These are phyloP conservation scores for Boletales sp. DNA, from an alignment of 768 basidiomycete genomes.

Conservation along the genomic window DNA sequence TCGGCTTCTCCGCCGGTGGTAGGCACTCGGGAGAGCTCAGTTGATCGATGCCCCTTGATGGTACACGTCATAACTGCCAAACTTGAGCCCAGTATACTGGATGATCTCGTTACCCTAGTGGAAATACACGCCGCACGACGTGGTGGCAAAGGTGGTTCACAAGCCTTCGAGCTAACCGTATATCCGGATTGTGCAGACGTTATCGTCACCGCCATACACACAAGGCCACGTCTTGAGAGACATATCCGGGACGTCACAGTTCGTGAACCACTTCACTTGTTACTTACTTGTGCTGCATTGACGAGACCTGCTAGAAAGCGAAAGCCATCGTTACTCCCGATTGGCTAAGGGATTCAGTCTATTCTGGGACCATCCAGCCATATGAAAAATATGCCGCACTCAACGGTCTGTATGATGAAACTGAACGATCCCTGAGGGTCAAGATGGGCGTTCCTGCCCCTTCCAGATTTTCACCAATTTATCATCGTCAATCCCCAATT, in stretches of 20 bases:
- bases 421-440: slow-evolving; percentile 37
- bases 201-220: slow-evolving; percentile 61
- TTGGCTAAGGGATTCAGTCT: slow-evolving; percentile 64
- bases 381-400: slow-evolving; percentile 59
- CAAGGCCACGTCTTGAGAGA: slow-evolving; percentile 65
- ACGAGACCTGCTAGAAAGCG: slow-evolving; percentile 41
- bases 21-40: slow-evolving; percentile 1
- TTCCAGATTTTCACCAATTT: background rate
- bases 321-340: slow-evolving; percentile 68
- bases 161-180: slow-evolving; percentile 34
- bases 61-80: slow-evolving; percentile 34
- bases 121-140: slow-evolving; percentile 8
- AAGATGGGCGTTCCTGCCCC: background rate
- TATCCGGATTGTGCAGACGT: slow-evolving; percentile 53
- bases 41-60: slow-evolving; percentile 9
- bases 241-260: slow-evolving; percentile 68
- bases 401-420: slow-evolving; percentile 45
- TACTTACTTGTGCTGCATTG: background rate
- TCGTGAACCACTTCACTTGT: slow-evolving; percentile 25
- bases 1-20: slow-evolving; percentile 3
- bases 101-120: slow-evolving; percentile 24
- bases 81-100: slow-evolving; percentile 18
- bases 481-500: background rate
- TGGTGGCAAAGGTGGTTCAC: background rate
- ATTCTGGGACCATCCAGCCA: slow-evolving; percentile 40